These are phyloP conservation scores for Penicillium corylophilum DNA, from an alignment of 2,329 filamentous ascomycete genomes.

Conservation along the genomic window DNA sequence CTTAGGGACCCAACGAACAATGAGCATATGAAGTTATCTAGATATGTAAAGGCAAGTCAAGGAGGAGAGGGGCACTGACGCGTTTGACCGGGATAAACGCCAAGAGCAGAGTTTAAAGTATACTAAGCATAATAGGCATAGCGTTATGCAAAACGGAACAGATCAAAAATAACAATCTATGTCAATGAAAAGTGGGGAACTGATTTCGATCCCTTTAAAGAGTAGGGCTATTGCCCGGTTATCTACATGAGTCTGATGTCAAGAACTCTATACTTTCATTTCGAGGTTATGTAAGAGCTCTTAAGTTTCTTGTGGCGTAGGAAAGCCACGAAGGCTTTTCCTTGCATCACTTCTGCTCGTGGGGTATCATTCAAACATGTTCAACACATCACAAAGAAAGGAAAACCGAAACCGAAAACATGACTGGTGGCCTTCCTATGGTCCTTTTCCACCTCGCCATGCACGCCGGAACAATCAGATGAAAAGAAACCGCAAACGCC, in stretches of 20 bases:
- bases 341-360: slow-evolving; percentile 7
- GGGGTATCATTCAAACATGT: slow-evolving; percentile 27
- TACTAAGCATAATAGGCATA: too few species aligned
- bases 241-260: neutral
- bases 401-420: neutral
- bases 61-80: too few species aligned
- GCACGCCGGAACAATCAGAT: slow-evolving; percentile 11
- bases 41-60: too few species aligned
- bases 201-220: neutral
- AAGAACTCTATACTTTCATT: neutral
- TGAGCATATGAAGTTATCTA: too few species aligned
- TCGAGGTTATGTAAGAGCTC: neutral
- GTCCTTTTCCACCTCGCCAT: slow-evolving; percentile 16
- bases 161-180: too few species aligned
- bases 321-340: neutral
- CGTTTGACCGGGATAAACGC: too few species aligned
- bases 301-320: neutral
- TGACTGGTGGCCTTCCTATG: slow-evolving; percentile 1
- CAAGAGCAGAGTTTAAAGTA: too few species aligned
- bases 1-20: too few species aligned
- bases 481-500: slow-evolving; percentile 5
- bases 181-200: too few species aligned
- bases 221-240: neutral
- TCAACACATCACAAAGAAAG: slow-evolving; percentile 12
- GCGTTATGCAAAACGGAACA: too few species aligned